phyloP scores from a whole-genome alignment of 2,329 filamentous ascomycete species.

The Pseudogymnoascus sp. region DNA sequence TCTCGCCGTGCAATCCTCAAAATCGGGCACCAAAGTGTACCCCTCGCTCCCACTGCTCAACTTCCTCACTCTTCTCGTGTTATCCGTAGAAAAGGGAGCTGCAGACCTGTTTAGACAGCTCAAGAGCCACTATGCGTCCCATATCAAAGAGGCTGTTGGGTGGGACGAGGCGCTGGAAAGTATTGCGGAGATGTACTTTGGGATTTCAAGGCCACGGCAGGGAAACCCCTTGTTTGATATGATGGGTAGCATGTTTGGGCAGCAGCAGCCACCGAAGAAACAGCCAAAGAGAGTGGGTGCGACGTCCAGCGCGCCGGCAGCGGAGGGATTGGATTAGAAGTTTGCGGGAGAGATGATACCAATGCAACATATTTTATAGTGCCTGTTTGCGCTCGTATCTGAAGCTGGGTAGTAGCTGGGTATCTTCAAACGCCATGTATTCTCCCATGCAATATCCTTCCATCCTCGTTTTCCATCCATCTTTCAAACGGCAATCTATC shows the following conservation, averaged over 20 bases:
- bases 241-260: slow-evolving; percentile 93
- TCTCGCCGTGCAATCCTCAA: slow-evolving; percentile 56
- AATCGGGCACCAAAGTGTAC: slow-evolving; percentile 70
- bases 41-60: slow-evolving; percentile 90
- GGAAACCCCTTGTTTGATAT: slow-evolving; percentile 93
- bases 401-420: slow-evolving; percentile 18
- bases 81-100: slow-evolving; percentile 74
- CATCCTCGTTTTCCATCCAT: neutral
- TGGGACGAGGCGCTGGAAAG: slow-evolving; percentile 81
- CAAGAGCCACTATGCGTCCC: slow-evolving; percentile 67
- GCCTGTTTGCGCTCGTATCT: neutral
- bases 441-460: slow-evolving; percentile 14
- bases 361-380: slow-evolving; percentile 14
- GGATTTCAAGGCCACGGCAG: slow-evolving; percentile 78
- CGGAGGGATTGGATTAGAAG: slow-evolving; percentile 52
- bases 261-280: slow-evolving; percentile 45
- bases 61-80: slow-evolving; percentile 76
- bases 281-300: slow-evolving; percentile 31
- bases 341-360: neutral
- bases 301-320: slow-evolving; percentile 39
- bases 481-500: neutral
- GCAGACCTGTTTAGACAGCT: slow-evolving; percentile 74
- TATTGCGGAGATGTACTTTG: slow-evolving; percentile 95
- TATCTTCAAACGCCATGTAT: slow-evolving; percentile 19
- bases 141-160: slow-evolving; percentile 66